These are phyloP conservation scores for Orbilia oligospora DNA, from an alignment of 2,329 filamentous ascomycete species.

Conservation along the genomic window DNA sequence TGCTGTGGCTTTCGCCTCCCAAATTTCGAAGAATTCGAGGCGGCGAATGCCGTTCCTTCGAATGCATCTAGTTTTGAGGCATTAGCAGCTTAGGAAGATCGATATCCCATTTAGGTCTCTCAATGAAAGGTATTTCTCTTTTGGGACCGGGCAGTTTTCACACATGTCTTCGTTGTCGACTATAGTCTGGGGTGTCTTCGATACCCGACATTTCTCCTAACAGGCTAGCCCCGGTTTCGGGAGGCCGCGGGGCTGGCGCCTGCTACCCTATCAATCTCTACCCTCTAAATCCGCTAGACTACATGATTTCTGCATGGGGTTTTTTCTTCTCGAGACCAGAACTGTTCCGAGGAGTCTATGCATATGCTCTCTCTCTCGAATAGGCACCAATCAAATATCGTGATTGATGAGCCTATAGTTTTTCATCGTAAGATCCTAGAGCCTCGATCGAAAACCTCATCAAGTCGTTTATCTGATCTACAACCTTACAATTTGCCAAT, in stretches of 20 bases:
- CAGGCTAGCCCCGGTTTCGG: constrained; percentile 36
- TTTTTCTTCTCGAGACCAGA: constrained; percentile 14
- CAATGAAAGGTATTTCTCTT: background rate
- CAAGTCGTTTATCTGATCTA: background rate
- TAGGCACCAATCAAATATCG: constrained; percentile 6
- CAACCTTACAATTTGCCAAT: constrained; percentile 2
- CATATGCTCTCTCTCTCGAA: background rate
- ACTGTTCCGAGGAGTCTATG: constrained; percentile 18
- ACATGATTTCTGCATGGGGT: too few relatives aligned
- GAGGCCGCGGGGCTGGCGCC: constrained; percentile 32
- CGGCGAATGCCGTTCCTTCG: constrained; percentile 37
- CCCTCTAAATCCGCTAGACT: constrained; percentile 15
- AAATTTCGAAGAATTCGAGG: background rate
- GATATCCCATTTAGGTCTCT: constrained; percentile 26
- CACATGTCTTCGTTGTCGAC: too few relatives aligned
- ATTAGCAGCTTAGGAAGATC: constrained; percentile 21
- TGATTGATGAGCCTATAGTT: constrained; percentile 39
- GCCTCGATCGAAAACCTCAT: background rate
- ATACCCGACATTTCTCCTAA: constrained; percentile 46
- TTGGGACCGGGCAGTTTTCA: constrained; percentile 8
- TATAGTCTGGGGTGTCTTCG: too few relatives aligned
- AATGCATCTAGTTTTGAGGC: background rate
- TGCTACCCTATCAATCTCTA: constrained; percentile 40
- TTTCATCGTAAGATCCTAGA: constrained; percentile 6
- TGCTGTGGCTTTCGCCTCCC: constrained; percentile 30